Conservation (phyloP, 1,139 yeast species). For the Blastobotrys illinoisensis region DNA sequence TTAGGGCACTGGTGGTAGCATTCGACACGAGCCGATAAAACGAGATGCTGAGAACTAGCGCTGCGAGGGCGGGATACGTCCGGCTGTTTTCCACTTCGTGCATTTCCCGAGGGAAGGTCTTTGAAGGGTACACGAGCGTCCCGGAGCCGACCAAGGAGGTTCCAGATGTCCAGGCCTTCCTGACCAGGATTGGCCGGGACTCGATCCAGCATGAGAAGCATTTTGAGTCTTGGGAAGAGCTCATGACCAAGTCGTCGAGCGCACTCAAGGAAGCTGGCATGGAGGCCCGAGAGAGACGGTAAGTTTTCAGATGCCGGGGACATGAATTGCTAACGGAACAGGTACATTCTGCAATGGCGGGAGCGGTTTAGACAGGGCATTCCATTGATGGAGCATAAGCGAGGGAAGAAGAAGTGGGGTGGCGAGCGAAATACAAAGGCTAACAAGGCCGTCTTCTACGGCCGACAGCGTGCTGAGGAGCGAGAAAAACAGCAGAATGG, state of each 20-base stretch:
- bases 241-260: constrained; percentile 34
- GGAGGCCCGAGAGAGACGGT: constrained; percentile 61
- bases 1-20: neutral
- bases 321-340: constrained; percentile 11
- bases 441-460: constrained; percentile 60
- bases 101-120: constrained; percentile 4
- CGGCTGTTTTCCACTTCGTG: constrained; percentile 8
- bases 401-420: constrained; percentile 73
- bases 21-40: neutral
- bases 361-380: constrained; percentile 51
- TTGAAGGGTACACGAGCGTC: constrained; percentile 16
- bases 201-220: constrained; percentile 59
- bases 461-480: constrained; percentile 22
- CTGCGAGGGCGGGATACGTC: neutral
- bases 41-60: neutral
- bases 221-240: constrained; percentile 67
- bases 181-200: constrained; percentile 70
- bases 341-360: constrained; percentile 41
- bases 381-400: constrained; percentile 51
- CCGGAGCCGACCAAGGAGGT: constrained; percentile 49
- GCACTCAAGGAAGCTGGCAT: constrained; percentile 75
- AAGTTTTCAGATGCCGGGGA: constrained; percentile 23
- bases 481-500: constrained; percentile 7
- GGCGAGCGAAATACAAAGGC: constrained; percentile 82
- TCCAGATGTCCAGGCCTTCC: constrained; percentile 69